Conservation (phyloP, 495 filamentous ascomycete species). For the Talaromyces nanjingensis region DNA sequence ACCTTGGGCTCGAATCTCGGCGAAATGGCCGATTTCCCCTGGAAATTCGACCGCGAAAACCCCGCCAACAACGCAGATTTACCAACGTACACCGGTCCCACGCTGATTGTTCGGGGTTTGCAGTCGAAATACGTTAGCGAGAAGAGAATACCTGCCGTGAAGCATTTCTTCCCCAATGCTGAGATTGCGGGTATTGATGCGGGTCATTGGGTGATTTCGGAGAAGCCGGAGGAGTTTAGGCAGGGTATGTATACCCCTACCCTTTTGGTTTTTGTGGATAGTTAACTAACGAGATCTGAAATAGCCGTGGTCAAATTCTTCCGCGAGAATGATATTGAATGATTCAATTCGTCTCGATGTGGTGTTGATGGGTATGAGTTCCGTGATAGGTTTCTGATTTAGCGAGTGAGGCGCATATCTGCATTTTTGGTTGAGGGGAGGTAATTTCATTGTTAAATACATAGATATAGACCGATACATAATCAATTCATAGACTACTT, state of each 20-base stretch:
- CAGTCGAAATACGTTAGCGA: conserved; percentile 80
- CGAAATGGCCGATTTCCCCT: conserved; percentile 73
- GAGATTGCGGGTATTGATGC: conserved; percentile 73
- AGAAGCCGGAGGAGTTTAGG: conserved; percentile 83
- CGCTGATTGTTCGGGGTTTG: conserved; percentile 78
- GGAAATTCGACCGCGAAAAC: conserved; percentile 38
- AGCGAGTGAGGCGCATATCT: background rate
- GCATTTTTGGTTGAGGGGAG: background rate
- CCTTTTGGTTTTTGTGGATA: background rate
- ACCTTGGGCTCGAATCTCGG: conserved; percentile 50
- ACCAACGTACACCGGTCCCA: conserved; percentile 63
- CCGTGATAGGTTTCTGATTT: background rate
- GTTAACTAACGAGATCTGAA: conserved; percentile 12
- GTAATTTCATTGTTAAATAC: background rate
- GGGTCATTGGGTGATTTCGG: conserved; percentile 92
- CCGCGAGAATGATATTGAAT: conserved; percentile 13
- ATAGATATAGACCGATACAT: background rate
- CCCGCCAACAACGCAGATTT: conserved; percentile 31
- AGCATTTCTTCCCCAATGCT: conserved; percentile 83
- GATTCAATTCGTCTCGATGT: background rate
- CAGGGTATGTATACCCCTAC: conserved; percentile 48
- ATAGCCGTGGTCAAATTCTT: conserved; percentile 37
- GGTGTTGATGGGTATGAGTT: background rate
- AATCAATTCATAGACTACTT: background rate
- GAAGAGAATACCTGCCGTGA: conserved; percentile 79